Base-by-base conservation (phyloP, 202 grass and related monocot species). In the Setaria viridis region DNA sequence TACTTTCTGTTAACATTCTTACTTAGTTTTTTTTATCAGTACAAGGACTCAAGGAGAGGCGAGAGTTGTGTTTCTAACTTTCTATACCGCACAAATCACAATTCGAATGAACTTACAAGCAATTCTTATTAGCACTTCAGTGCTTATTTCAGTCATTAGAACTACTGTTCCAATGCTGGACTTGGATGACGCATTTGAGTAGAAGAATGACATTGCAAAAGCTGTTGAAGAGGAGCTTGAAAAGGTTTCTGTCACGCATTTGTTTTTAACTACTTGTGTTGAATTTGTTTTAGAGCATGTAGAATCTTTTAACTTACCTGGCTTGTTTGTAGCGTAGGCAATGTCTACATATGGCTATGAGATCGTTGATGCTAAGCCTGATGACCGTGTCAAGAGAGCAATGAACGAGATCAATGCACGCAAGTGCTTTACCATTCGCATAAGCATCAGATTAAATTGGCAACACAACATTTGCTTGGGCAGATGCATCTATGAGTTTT, bases 361-460 rank as follows among this genome's bases (percentile, higher is more conserved):
- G 88, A 97, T 94, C 62, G 92, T 94, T 21, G 94, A 97, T 45
- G 89, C 94, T 77, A 92, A 94, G 74, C 94, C 92, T 68, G 94
- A 97, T 67, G 88, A 84, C 1, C 88, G 74, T 80, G 94, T 97
- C 55, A 97, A 92, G 86, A 84, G 78, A 42, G 92, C 94, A 33
- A 92, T 92, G 94, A 94, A 97, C 58, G 92, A 94, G 50, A 94
- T 94, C 73, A 97, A 97, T 67, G 92, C 94, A 86, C 89, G 91
- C 73, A 86, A 51, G 72, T 25, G 14, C 55, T 47, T 9, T 67
- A 41, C 19, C 49, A 53, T 70, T 74, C 37, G 35, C 41, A 39
- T 30, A 4, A 33, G 43, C 5, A 47, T 86, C 33, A 68, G 62
- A 62, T 89, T 79, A 45, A 67, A 58, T 41, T 78, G n/a, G 2